A percentile compares a stretch with the other conserved stretches of the same genome.
These are phyloP conservation scores for Ananas comosus DNA, from an alignment of 176 grass and related monocot species.

Conservation along the genomic window DNA sequence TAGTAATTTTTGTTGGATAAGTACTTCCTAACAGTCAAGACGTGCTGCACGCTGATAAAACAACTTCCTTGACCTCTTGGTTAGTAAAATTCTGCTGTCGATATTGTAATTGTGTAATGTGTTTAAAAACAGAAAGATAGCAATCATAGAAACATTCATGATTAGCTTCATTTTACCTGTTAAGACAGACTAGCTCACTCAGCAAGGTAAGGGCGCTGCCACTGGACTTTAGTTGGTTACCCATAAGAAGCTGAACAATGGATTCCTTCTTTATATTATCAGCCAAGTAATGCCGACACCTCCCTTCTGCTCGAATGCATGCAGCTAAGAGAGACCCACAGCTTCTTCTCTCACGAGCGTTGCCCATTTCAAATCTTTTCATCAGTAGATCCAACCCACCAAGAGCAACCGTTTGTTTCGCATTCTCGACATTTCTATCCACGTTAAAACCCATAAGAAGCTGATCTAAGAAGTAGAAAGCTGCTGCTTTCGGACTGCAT, in stretches of 20 bases:
- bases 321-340: constrained; percentile 61
- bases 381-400: constrained; percentile 82
- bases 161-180: constrained; percentile 45
- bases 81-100: no score
- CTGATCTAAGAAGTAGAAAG: constrained; percentile 86
- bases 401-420: constrained; percentile 81
- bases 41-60: no score
- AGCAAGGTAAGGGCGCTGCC: constrained; percentile 62
- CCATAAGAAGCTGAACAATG: constrained; percentile 59
- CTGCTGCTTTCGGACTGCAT: constrained; percentile 64
- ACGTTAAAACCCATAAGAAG: constrained; percentile 82
- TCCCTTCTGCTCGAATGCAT: constrained; percentile 83
- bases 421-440: constrained; percentile 88
- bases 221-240: constrained; percentile 62
- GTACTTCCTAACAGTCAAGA: no score
- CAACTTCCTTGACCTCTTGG: no score
- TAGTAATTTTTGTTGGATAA: no score
- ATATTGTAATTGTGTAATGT: no score
- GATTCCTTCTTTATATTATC: constrained; percentile 74
- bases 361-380: constrained; percentile 45
- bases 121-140: not conserved
- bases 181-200: constrained; percentile 75
- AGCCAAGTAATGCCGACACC: constrained; percentile 62
- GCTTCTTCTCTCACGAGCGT: constrained; percentile 49
- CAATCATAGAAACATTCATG: not conserved